These are phyloP conservation scores for Choiromyces venosus DNA, from an alignment of 495 filamentous ascomycete species.

Conservation along the genomic window DNA sequence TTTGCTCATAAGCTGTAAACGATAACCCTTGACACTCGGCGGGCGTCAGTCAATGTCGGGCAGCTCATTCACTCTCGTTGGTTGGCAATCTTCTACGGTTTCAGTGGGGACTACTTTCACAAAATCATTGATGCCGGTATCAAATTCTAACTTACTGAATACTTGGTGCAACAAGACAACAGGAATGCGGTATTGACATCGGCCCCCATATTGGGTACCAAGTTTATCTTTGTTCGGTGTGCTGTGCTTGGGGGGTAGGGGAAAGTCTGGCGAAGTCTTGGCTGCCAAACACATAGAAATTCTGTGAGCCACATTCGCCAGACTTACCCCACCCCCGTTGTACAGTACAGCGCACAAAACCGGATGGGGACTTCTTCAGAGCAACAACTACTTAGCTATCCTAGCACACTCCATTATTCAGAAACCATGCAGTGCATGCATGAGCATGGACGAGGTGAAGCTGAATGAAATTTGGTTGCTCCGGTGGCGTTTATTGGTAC, in stretches of 20 bases:
- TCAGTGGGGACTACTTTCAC: neutral
- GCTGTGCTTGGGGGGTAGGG: too few species aligned
- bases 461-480: neutral
- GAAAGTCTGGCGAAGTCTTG: too few species aligned
- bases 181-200: neutral
- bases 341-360: neutral
- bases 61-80: neutral
- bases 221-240: neutral
- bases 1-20: neutral
- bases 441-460: neutral
- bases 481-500: neutral
- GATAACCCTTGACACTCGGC: neutral
- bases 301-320: too few species aligned
- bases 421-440: neutral
- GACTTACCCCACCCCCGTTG: too few species aligned
- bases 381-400: neutral
- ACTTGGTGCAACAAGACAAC: neutral
- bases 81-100: neutral
- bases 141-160: neutral
- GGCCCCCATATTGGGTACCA: neutral
- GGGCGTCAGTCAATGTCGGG: neutral
- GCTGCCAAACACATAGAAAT: too few species aligned
- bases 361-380: neutral
- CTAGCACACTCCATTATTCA: neutral
- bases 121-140: neutral